A percentile compares a stretch with the other conserved stretches of the same genome.
Evolutionary conservation across 1,284 basidiomycete genomes (phyloP).

Genomic region (Ceratobasidium sp.): DNA sequence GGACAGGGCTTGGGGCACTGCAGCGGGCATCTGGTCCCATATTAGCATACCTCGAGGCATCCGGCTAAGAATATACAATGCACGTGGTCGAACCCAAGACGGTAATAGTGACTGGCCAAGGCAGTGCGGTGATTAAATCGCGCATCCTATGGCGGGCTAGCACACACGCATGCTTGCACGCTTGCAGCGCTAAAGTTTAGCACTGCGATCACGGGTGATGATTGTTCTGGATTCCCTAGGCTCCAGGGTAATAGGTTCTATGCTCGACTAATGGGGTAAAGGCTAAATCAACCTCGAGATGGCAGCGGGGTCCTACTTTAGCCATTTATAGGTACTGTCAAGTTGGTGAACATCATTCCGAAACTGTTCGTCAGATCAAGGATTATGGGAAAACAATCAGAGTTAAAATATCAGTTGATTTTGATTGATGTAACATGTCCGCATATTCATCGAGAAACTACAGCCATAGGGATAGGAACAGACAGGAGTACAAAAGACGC

Average conservation of each 20-base stretch:
- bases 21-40: background rate
- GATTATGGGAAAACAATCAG: no score
- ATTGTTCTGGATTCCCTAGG: background rate
- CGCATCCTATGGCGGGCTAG: no score
- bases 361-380: no score
- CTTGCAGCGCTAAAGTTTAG: no score
- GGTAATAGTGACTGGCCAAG: background rate
- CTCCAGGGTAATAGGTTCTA: background rate
- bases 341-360: no score
- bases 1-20: background rate
- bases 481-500: slow-evolving; percentile 25
- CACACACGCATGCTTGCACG: no score
- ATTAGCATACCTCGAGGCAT: background rate
- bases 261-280: background rate
- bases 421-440: slow-evolving; percentile 18
- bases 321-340: slow-evolving; percentile 4
- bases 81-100: background rate
- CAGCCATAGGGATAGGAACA: slow-evolving; percentile 8
- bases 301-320: no score
- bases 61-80: background rate
- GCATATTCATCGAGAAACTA: slow-evolving; percentile 32
- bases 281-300: no score
- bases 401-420: slow-evolving; percentile 6
- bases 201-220: background rate
- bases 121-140: no score